Conservation (phyloP, 1,284 basidiomycete species). For the Tylopilus sp. region DNA sequence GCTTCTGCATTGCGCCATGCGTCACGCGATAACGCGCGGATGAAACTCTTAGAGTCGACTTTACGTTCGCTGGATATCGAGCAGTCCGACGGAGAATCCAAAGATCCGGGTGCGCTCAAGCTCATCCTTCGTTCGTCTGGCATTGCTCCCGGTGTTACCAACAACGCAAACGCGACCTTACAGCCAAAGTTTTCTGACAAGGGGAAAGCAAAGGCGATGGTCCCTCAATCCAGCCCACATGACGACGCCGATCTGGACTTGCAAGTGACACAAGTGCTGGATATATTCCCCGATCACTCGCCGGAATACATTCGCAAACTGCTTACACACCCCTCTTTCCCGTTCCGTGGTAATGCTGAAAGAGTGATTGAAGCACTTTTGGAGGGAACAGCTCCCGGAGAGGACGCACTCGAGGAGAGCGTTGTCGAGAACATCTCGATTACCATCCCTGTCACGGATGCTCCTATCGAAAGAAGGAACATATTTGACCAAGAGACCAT, state of each 20-base stretch:
- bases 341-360: slow-evolving; percentile 53
- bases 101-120: slow-evolving; percentile 55
- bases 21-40: slow-evolving; percentile 53
- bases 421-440: neutral
- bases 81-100: slow-evolving; percentile 20
- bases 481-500: slow-evolving; percentile 71
- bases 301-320: slow-evolving; percentile 57
- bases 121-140: slow-evolving; percentile 62
- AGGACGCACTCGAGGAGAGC: slow-evolving; percentile 37
- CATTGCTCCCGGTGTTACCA: slow-evolving; percentile 32
- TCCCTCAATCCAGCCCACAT: slow-evolving; percentile 6
- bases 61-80: slow-evolving; percentile 42
- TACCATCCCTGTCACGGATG: neutral
- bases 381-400: slow-evolving; percentile 61
- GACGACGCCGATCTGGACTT: slow-evolving; percentile 49
- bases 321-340: slow-evolving; percentile 48
- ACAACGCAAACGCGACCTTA: slow-evolving; percentile 4
- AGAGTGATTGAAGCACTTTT: slow-evolving; percentile 66
- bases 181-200: slow-evolving; percentile 36
- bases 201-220: slow-evolving; percentile 36
- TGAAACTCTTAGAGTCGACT: slow-evolving; percentile 54
- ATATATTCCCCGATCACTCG: slow-evolving; percentile 64
- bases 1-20: slow-evolving; percentile 43
- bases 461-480: slow-evolving; percentile 54
- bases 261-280: slow-evolving; percentile 64